Conservation (phyloP, 306 rosid species). For the Luffa aegyptiaca region DNA sequence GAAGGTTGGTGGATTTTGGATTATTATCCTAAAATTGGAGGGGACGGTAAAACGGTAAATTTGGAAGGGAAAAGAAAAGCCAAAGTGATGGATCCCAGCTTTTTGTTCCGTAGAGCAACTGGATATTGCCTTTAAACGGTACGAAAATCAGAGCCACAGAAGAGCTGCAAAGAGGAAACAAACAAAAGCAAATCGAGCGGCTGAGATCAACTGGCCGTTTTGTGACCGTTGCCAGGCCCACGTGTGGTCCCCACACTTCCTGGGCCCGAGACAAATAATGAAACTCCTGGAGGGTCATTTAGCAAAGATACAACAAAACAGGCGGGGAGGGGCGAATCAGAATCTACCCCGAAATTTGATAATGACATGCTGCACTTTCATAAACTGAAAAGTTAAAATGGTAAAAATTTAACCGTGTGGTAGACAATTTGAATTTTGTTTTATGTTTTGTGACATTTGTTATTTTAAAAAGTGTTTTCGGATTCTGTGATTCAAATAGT, state of each 20-base stretch:
- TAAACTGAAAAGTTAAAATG: not conserved
- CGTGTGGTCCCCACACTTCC: not conserved
- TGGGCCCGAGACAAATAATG: not conserved
- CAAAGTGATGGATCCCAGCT: not conserved
- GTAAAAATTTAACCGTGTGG: no score
- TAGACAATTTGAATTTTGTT: no score
- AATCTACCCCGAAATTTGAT: not conserved
- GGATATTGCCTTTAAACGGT: slow-evolving; percentile 10
- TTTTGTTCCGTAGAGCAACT: not conserved
- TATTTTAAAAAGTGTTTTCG: no score
- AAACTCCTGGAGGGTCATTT: not conserved
- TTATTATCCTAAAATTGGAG: not conserved
- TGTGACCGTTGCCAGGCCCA: slow-evolving; percentile 33
- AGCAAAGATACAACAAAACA: not conserved
- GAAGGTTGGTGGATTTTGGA: not conserved
- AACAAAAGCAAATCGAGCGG: slow-evolving; percentile 5
- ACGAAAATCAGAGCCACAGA: slow-evolving; percentile 21
- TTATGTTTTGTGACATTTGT: no score
- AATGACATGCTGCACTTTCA: not conserved
- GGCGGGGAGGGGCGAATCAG: not conserved
- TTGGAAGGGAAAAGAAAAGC: not conserved
- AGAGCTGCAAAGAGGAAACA: not conserved
- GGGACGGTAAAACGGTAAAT: not conserved
- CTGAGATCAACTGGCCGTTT: slow-evolving; percentile 18
- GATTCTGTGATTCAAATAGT: no score